Conservation (phyloP, 257 asterid genomes). For the Nicotiana benthamiana region DNA sequence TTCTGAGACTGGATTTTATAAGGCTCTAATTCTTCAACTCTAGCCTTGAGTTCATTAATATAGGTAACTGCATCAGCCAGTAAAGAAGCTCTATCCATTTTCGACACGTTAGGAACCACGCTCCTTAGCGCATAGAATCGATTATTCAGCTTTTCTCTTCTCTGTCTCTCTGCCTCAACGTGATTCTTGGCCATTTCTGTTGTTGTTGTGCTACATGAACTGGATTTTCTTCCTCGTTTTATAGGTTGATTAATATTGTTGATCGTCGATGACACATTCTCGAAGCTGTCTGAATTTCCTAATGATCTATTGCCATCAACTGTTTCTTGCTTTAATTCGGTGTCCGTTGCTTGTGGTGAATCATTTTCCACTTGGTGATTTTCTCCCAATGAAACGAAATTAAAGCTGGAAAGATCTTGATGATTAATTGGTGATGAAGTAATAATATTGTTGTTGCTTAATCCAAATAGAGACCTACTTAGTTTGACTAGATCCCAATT, state of each 20-base stretch:
- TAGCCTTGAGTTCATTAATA: slow-evolving; percentile 31
- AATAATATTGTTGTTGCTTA: not conserved
- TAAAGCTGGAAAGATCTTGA: not conserved
- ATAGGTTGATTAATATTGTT: not conserved
- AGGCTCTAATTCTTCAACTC: slow-evolving; percentile 16
- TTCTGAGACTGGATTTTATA: not conserved
- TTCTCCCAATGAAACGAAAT: not conserved
- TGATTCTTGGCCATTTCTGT: slow-evolving; percentile 17
- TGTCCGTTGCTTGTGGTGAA: not conserved
- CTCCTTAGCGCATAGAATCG: slow-evolving; percentile 39
- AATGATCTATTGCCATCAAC: not conserved
- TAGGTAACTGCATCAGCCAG: slow-evolving; percentile 37
- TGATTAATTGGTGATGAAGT: not conserved
- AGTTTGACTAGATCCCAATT: slow-evolving; percentile 18
- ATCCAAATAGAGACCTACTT: not conserved
- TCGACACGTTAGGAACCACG: slow-evolving; percentile 39
- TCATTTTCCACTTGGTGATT: not conserved
- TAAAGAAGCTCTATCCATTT: slow-evolving; percentile 40
- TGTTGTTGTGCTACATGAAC: not conserved
- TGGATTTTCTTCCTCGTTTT: not conserved
- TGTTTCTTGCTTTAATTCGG: not conserved
- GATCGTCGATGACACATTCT: not conserved
- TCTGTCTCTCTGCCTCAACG: slow-evolving; percentile 35
- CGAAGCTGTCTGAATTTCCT: not conserved
- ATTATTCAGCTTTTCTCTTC: slow-evolving; percentile 37